Evolutionary conservation across 768 basidiomycete genomes (phyloP), one percentile per base, ranked within the genome.

Genomic region (Floccularia luteovirens): DNA sequence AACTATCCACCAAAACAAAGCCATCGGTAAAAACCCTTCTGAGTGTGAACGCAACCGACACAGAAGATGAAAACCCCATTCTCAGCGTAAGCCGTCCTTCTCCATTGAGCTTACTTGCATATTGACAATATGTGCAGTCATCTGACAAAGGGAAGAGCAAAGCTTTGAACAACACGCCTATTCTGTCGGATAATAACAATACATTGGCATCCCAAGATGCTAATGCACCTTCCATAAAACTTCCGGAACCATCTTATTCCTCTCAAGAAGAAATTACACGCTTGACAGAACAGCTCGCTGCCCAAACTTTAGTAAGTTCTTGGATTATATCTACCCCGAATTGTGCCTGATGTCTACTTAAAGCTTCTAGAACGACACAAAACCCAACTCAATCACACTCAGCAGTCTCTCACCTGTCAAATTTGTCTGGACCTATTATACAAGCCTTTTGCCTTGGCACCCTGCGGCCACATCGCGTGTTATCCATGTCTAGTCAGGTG

Each of bases 351-450:
- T 36, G 20, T 5, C 31, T 31, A 36, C 42, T 24, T 45, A 3
- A 38, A 78, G 76, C 56, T 75, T 41, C 59, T 83, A 28, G 49
- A 61, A 16, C 64, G 65, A 44, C 77, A 87, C 46, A 67, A 79
- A 59, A 49, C 61, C 6, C 60, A 77, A 17, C 48, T 84, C n/a
- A 54, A 55, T 3, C 64, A 75, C 41, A 48, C 85, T 31, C 75
- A 78, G 6, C 77, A 82, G 45, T 70, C 79, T 0, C 56, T 86
- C 19, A 82, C 76, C 10, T 90, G 87, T 44, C 82, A 88, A 55
- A 80, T 90, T 45, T 90, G 87, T 52, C 64, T 88, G 20, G 84
- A 87, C 48, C 62, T 84, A 17, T 66, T 90, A 55, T 67, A 82
- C 55, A 75, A 73, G 46, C 85, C 87, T 0, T 89, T 75, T 46